These are phyloP conservation scores for Dissoconium aciculare DNA, from an alignment of 2,329 filamentous ascomycete genomes.

Conservation along the genomic window DNA sequence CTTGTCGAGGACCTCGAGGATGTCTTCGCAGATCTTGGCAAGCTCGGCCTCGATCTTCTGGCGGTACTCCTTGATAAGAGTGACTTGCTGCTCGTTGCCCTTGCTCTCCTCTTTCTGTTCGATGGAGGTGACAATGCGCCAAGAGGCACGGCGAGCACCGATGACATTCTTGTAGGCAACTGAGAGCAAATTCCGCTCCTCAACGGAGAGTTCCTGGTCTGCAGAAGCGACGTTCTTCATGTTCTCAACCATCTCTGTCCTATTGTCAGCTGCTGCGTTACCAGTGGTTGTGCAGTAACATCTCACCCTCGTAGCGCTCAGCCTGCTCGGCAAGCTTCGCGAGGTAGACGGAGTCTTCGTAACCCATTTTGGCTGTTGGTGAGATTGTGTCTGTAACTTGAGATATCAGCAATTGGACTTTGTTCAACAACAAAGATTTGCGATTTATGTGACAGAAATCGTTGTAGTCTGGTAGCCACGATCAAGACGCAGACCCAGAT, in stretches of 20 bases:
- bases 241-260: conserved; percentile 97
- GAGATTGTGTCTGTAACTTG: no score
- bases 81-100: conserved; percentile 83
- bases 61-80: conserved; percentile 93
- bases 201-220: conserved; percentile 51
- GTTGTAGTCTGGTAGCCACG: no score
- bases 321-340: conserved; percentile 99
- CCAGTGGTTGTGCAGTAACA: conserved; percentile 2
- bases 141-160: conserved; percentile 87
- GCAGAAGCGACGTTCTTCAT: conserved; percentile 97
- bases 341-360: conserved; percentile 98
- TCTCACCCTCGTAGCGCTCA: conserved; percentile 93
- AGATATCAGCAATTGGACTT: no score
- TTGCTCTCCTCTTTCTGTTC: conserved; percentile 99
- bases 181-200: conserved; percentile 93
- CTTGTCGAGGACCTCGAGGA: conserved; percentile 85
- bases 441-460: no score
- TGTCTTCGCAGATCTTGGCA: conserved; percentile 94
- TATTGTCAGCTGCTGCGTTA: conserved; percentile 25
- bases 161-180: conserved; percentile 99
- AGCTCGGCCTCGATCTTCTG: conserved; percentile 96
- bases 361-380: conserved; percentile 56
- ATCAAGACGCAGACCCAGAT: no score
- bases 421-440: no score
- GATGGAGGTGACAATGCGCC: conserved; percentile 96